Base-by-base conservation (phyloP, 1,284 basidiomycete genomes). In the Ceratobasidium sp. region DNA sequence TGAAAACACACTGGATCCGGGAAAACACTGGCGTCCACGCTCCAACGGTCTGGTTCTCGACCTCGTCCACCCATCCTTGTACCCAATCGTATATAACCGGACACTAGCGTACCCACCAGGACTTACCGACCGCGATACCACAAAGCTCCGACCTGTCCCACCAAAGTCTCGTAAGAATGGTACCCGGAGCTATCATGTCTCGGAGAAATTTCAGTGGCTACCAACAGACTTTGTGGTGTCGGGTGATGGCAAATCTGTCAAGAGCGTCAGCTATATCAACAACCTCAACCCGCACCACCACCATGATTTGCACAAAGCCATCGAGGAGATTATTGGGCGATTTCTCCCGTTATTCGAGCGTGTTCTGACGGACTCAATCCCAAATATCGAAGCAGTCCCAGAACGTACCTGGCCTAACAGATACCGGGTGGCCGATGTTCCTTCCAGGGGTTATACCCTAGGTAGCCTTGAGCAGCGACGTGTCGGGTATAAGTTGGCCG, bases 21-120 rank as follows among this genome's bases (percentile, higher is more conserved):
- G 76, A 67, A 79, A 80, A 51, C 81, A 82, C 76, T 82, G 81
- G 80, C 82, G 82, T 69, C 82, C 81, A 2, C 78, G 79, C 19
- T 69, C 81, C 6, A 73, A 81, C 29, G 37, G 78, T 44, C 77
- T 80, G 54, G 81, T 80, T 0, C 81, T 82, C 54, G 82, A 83
- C 59, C 78, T 89, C n/a, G n/a, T n/a, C n/a, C n/a, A n/a, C n/a
- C n/a, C n/a, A n/a, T n/a, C n/a, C n/a, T 80, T 86, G 17, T 84
- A 86, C 79, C 84, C 83, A 56, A 80, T 89, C 5, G 83, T 88
- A 17, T 88, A 89, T 80, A 82, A 83, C 64, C 81, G 80, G 46
- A 87, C 88, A 15, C 82, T 86, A 6, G 84, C 84, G 34, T 76
- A 64, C 46, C 65, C 77, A 37, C 46, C 57, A 49, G 74, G 57